Evolutionary conservation across 164 flowering plant genomes (phyloP).

Genomic region (Magnolia changhungtana): DNA sequence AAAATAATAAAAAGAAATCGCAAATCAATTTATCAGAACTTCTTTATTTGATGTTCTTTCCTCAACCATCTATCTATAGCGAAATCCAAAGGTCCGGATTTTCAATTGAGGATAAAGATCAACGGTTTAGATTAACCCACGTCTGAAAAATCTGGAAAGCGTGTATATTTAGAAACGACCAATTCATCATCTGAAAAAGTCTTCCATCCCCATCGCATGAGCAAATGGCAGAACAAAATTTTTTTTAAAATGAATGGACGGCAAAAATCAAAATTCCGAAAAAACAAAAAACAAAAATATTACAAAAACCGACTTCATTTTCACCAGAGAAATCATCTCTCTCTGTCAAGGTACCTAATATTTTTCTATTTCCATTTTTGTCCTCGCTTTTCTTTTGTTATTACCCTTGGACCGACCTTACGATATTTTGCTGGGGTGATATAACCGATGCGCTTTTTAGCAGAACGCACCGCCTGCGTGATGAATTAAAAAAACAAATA

Average conservation of each 20-base stretch:
- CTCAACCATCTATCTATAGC: too few species aligned
- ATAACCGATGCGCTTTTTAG: neutral
- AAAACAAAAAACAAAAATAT: neutral
- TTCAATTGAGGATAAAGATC: too few species aligned
- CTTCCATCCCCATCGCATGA: neutral
- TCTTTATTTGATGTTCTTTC: too few species aligned
- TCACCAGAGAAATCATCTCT: neutral
- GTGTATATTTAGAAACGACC: neutral
- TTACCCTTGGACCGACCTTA: neutral
- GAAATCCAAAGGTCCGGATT: too few species aligned
- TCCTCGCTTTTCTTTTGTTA: neutral
- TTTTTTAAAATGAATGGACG: neutral
- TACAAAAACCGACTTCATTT: neutral
- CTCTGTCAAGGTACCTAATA: neutral
- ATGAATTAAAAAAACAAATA: neutral
- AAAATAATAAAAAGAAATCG: too few species aligned
- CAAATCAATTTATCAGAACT: too few species aligned
- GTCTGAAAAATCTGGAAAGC: neutral
- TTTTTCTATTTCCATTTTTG: neutral
- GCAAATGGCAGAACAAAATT: neutral
- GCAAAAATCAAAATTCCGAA: neutral
- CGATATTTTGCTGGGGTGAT: neutral
- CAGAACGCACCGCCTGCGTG: constrained; percentile 3
- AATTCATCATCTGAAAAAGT: neutral
- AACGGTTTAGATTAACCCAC: too few species aligned